Evolutionary conservation across 2,329 filamentous ascomycete genomes (phyloP).

Genomic region (Aureobasidium lini): DNA sequence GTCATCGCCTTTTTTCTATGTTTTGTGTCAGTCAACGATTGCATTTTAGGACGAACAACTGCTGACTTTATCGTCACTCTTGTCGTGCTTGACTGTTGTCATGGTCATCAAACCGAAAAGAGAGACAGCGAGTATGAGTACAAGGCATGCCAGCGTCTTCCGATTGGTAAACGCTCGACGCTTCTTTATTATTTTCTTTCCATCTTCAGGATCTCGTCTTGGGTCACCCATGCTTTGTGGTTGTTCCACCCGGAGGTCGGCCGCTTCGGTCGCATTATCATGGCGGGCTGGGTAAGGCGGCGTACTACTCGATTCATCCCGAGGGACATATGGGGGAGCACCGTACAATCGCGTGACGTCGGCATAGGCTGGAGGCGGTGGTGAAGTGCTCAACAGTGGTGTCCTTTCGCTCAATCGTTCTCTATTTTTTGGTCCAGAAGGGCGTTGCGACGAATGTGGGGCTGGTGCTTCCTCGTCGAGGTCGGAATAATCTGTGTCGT

Average conservation of each 20-base stretch:
- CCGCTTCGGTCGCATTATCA: neutral
- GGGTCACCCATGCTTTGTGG: conserved; percentile 5
- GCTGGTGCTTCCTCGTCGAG: conserved; percentile 4
- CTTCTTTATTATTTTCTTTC: neutral
- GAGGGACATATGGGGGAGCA: neutral
- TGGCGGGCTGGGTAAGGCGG: neutral
- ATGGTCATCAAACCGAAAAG: neutral
- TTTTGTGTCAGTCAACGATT: neutral
- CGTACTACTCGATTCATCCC: neutral
- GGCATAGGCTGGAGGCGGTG: conserved; percentile 14
- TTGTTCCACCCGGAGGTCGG: neutral
- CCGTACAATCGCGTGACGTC: conserved; percentile 3
- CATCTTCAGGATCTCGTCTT: neutral
- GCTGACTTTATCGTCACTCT: neutral
- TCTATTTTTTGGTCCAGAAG: neutral
- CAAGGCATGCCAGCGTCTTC: neutral
- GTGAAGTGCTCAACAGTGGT: conserved; percentile 7
- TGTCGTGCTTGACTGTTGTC: neutral
- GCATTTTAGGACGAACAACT: neutral
- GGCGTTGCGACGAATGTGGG: neutral
- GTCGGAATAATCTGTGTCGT: conserved; percentile 11
- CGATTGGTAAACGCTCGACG: neutral
- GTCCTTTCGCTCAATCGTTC: conserved; percentile 10
- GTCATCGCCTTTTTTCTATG: neutral
- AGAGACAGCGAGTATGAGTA: neutral